Base-by-base conservation (phyloP, 805 yeast species). In the Lipomyces japonicus region DNA sequence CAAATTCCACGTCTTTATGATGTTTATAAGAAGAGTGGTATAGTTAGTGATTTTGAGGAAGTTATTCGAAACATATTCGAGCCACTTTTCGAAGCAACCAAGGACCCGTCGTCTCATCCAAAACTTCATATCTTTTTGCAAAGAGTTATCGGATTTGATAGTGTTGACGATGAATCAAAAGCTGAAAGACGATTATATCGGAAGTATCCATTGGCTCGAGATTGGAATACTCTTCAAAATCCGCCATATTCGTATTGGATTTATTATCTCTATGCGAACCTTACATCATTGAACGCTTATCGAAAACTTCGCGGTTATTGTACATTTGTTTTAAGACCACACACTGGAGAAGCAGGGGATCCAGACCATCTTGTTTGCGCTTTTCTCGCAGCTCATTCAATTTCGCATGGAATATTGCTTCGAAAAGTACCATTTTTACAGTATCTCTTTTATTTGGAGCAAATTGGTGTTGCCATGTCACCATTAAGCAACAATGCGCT, bases 331-430 rank as follows among this genome's bases (percentile, higher is more conserved):
- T 72, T 93, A 61, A 79, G 98, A 63, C 99, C 99, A 2, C 99
- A 93, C 68, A 87, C 96, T 61, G 99, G 99, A 57, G 99, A 93
- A 69, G 99, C 98, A n/a, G 99, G 99, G 53, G 98, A 93, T 65
- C 97, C 97, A 1, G 97, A 93, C 64, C 98, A 93, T 72, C 75
- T 95, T 64, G 86, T 90, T 39, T 78, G 90, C 44, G 90, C 98
- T 1, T 93, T 85, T 63, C 70, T 93, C 62, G 80, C 93, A 1
- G 82, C 97, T 1, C 95, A 91, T 63, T 87, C 95, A 44, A 93
- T 93, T 53, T 86, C 95, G 10, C 99, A 93, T 67, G 99, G 99
- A 50, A 95, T 93, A 48, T 68, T 91, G 53, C 74, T 93, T 64
- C 81, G 98, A 69, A 93, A 93, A 68, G 78, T 95, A 47, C 98